Base-by-base conservation (phyloP, 2,329 filamentous ascomycete species). In the Claviceps sp. region DNA sequence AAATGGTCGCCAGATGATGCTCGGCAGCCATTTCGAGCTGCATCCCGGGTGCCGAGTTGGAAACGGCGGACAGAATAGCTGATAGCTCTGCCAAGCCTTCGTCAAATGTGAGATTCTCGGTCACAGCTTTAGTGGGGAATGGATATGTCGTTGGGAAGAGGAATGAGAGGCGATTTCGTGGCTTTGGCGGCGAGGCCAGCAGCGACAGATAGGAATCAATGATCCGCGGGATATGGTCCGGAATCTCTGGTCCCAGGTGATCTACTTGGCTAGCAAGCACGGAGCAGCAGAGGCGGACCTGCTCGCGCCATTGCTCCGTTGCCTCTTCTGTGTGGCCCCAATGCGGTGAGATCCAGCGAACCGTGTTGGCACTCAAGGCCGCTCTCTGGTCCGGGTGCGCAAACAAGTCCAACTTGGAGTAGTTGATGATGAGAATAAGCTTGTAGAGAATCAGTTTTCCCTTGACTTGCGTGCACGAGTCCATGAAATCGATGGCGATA, bases 401-500 rank as follows among this genome's bases (percentile, higher is more conserved):
- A 68, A 97, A 97, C 22, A 95, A 75, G 26, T 87, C 81, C 5
- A 95, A 73, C 56, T 84, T 84, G 30, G 86, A 87, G 64, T 95
- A 91, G 66, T 96, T 93, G 65, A 95, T 85, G 61, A 98, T 90
- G 41, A 98, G 74, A 17, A 97, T 80, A 40, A 98, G 77, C 65
- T 95, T 95, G 69, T 95, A 95, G 39, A 97, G 71, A 7, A 95
- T 78, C 50, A 98, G 76, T 70, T 95, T 95, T 52, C 93, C 91
- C 64, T 90, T 91, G 47, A 94, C 90, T 30, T 82, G 73, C 2
- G 82, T 80, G 69, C 90, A 96, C 1, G 93, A 89, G 63, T 96
- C 89, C 73, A 97, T 85, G 62, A 97, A 95, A 67, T 91, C 88
- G 56, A 94, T 87, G 42, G 90, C 89, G 56, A 96, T 85, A 61